Percentiles rank a stretch among this genome's conserved stretches.
These are phyloP conservation scores for Talaromyces sp. DNA, from an alignment of 2,329 filamentous ascomycete genomes.

Conservation along the genomic window DNA sequence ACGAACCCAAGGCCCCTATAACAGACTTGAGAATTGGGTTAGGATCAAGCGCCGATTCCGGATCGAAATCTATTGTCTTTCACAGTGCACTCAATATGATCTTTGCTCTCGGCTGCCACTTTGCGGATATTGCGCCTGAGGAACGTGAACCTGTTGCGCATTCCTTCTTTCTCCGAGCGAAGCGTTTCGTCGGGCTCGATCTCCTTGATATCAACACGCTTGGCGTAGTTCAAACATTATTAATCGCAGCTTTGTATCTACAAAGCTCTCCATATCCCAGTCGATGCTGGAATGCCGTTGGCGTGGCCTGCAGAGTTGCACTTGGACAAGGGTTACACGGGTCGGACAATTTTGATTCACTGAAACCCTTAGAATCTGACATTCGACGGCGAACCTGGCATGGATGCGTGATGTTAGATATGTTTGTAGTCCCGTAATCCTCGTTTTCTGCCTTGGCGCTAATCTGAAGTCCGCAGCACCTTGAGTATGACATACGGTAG, in stretches of 20 bases:
- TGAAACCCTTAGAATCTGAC: conserved; percentile 29
- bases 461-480: conserved; percentile 17
- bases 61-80: conserved; percentile 27
- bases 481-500: conserved; percentile 36
- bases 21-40: conserved; percentile 28
- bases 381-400: conserved; percentile 35
- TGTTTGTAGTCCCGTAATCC: conserved; percentile 19
- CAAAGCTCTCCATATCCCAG: conserved; percentile 38
- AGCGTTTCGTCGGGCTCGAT: conserved; percentile 32
- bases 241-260: conserved; percentile 35
- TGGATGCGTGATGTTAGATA: conserved; percentile 35
- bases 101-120: conserved; percentile 39
- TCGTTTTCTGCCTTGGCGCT: neutral
- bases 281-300: conserved; percentile 41
- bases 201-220: conserved; percentile 34
- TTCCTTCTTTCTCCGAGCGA: conserved; percentile 30
- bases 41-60: conserved; percentile 26
- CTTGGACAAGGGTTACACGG: conserved; percentile 40
- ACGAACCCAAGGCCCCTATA: conserved; percentile 13
- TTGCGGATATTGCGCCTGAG: conserved; percentile 26
- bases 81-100: conserved; percentile 40
- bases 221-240: conserved; percentile 36
- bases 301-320: conserved; percentile 37
- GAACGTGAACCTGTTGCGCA: conserved; percentile 24
- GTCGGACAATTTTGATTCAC: conserved; percentile 14